Evolutionary conservation across 306 rosid genomes (phyloP), one percentile per base, ranked within the genome.

Genomic region (Sicyos edulis): DNA sequence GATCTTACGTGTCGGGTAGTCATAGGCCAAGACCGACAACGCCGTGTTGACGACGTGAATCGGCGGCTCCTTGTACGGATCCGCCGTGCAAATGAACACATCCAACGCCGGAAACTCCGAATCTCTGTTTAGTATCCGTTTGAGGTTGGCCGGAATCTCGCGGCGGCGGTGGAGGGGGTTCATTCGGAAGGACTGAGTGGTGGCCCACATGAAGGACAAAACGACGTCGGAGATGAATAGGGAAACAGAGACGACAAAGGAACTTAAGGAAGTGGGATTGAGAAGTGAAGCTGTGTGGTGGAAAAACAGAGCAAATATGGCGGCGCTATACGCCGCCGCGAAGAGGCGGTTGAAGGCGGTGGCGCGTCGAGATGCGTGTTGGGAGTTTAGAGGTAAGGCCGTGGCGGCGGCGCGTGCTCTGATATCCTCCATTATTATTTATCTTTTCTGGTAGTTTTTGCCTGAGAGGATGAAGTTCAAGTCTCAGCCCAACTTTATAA

Each of bases 1-100:
- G n/a, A n/a, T n/a, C n/a, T n/a, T n/a, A n/a, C n/a, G n/a, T n/a
- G 77, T 14, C 54, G 85, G 85, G 32, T 82, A 85, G 13, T 85
- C 89, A 24, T 73, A 82, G 4, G 83, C 81, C 89, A 85, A 73
- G 12, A 71, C 89, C 2, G 89, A 85, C 19, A 85, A 45, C 8
- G 83, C 89, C 0, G 86, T 76, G 76, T 80, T 85, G 10, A 80
- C 83, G 10, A 80, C 78, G 54, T 44, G 53, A 76, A 80, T 69
- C 5, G 89, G 89, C 15, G 89, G 86, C 78, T 85, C 89, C 68
- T 82, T 85, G 75, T 49, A 71, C 0, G 86, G 89, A 69, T 85
- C 88, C 5, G 88, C 85, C 1, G 88, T 85, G 76, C 88, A 85
- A 22, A 85, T 70, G 76, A 85, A 82, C 75, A 85, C 75, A 66